Conservation (phyloP, 257 asterid species). For the Przewalskia tangutica region DNA sequence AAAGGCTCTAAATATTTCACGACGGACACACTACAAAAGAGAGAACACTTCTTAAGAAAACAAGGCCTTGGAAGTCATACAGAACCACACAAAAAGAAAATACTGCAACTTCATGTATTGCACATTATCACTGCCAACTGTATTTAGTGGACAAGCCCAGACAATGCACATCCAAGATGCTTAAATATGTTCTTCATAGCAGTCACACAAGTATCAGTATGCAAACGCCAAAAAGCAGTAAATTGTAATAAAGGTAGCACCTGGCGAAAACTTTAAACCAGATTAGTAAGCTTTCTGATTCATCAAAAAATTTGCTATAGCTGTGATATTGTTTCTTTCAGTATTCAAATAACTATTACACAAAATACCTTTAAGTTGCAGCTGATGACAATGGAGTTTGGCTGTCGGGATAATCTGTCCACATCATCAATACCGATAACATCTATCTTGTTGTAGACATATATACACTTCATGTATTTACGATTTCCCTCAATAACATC, state of each 20-base stretch:
- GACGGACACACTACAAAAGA: not conserved
- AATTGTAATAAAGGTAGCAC: not conserved
- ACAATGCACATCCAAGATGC: not conserved
- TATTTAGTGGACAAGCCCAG: not conserved
- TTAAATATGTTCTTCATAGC: not conserved
- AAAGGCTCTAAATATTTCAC: not conserved
- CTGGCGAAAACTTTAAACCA: not conserved
- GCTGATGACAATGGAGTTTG: conserved; percentile 87
- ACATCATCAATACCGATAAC: conserved; percentile 95
- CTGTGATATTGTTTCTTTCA: not conserved
- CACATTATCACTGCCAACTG: not conserved
- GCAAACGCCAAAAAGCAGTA: not conserved
- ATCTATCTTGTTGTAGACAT: conserved; percentile 96
- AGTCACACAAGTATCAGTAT: not conserved
- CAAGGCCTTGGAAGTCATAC: not conserved
- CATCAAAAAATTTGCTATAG: not conserved
- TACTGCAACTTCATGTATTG: not conserved
- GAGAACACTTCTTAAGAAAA: not conserved
- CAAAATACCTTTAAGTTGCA: conserved; percentile 63
- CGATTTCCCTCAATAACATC: conserved; percentile 98
- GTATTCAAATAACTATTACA: not conserved
- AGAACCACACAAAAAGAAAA: not conserved
- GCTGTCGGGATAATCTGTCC: conserved; percentile 86
- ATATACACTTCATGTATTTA: conserved; percentile 88
- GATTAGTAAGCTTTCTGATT: not conserved